A percentile compares a stretch with the other conserved stretches of the same genome.
phyloP scores from a whole-genome alignment of 1,139 yeast species.

The Candida sp. region DNA sequence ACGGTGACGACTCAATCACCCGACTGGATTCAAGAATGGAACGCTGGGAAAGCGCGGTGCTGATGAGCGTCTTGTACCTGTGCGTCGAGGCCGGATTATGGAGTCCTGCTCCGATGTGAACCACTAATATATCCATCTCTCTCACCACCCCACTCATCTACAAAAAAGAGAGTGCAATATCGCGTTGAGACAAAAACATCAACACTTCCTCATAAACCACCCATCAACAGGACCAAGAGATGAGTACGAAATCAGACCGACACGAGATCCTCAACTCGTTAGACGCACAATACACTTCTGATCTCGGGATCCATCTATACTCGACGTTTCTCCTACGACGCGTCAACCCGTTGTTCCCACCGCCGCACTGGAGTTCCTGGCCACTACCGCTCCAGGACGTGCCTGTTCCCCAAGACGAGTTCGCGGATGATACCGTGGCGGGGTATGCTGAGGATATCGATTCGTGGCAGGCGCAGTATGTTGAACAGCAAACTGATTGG shows the following conservation, averaged over 20 bases:
- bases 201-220: background rate
- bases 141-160: background rate
- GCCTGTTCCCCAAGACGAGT: constrained; percentile 37
- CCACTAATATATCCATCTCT: constrained; percentile 16
- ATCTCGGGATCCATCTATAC: constrained; percentile 58
- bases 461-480: constrained; percentile 1
- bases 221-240: no score
- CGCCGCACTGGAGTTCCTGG: constrained; percentile 48
- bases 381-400: constrained; percentile 38
- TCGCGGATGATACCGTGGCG: constrained; percentile 24
- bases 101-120: constrained; percentile 48
- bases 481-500: background rate
- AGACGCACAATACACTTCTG: constrained; percentile 48
- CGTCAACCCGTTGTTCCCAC: constrained; percentile 43
- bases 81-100: constrained; percentile 23
- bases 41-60: constrained; percentile 20
- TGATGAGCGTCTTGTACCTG: constrained; percentile 26
- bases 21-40: constrained; percentile 22
- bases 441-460: constrained; percentile 21
- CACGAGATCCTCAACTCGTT: constrained; percentile 34
- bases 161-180: constrained; percentile 1
- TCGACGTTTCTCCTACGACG: constrained; percentile 44
- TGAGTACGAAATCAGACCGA: constrained; percentile 24
- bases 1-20: constrained; percentile 44
- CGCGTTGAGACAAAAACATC: background rate